phyloP scores from a whole-genome alignment of 2,329 filamentous ascomycete genomes.

The Fusarium citri region DNA sequence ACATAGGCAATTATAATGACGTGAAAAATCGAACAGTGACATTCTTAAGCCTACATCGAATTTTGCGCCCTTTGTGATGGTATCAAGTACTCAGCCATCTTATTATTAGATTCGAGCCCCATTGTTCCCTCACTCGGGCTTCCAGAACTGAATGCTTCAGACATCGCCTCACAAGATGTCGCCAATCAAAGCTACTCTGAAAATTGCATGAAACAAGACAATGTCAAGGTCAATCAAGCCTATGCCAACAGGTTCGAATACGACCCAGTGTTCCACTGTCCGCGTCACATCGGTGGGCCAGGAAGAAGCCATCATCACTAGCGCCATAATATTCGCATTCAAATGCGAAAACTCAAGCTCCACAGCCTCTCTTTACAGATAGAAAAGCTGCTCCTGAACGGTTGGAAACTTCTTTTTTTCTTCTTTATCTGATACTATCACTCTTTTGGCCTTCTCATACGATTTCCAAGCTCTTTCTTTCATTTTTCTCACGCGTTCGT shows the following conservation, averaged over 20 bases:
- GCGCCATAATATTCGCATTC: conserved; percentile 22
- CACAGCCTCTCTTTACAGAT: neutral
- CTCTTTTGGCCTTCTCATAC: fast-evolving
- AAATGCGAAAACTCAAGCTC: conserved; percentile 11
- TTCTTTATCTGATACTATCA: neutral
- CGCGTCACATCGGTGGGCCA: conserved; percentile 17
- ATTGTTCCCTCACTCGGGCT: neutral
- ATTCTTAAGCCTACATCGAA: neutral
- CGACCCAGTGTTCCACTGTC: neutral
- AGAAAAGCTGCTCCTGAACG: neutral
- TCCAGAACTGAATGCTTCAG: neutral
- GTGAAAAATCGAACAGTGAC: too few relatives aligned
- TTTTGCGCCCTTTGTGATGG: neutral
- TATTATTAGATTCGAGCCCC: neutral
- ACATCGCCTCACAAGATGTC: too few relatives aligned
- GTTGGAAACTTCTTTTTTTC: fast-evolving
- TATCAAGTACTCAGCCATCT: neutral
- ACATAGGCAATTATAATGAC: too few relatives aligned
- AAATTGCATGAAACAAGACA: neutral
- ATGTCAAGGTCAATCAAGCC: neutral
- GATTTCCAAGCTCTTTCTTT: fast-evolving
- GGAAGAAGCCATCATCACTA: neutral
- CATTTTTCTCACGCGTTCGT: fast-evolving
- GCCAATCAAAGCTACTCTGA: fast-evolving
- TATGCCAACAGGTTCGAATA: neutral